phyloP scores from a whole-genome alignment of 495 filamentous ascomycete species.

The Hypoxylon fragiforme region DNA sequence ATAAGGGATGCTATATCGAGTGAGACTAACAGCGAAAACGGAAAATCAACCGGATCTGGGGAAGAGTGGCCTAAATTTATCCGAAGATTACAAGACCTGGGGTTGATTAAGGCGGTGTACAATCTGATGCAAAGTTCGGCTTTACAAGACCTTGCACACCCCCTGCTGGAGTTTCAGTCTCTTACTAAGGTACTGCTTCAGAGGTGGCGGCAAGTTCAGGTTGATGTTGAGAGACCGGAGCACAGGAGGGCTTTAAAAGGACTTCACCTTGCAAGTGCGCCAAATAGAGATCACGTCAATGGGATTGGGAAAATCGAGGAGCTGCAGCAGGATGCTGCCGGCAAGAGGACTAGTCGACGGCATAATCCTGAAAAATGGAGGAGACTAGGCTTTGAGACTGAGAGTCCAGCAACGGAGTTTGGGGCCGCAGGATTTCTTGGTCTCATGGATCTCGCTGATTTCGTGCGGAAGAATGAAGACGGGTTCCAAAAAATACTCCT shows the following conservation, averaged over 20 bases:
- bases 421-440: conserved; percentile 84
- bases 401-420: conserved; percentile 84
- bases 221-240: conserved; percentile 85
- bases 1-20: conserved; percentile 92
- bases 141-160: conserved; percentile 90
- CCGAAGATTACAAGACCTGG: conserved; percentile 87
- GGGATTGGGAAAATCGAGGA: conserved; percentile 38
- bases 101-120: conserved; percentile 89
- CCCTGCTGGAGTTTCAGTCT: conserved; percentile 90
- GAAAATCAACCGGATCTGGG: conserved; percentile 43
- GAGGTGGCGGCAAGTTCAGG: conserved; percentile 85
- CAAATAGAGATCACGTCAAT: conserved; percentile 54
- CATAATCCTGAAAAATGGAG: conserved; percentile 95
- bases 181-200: conserved; percentile 86
- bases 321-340: conserved; percentile 38
- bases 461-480: conserved; percentile 86
- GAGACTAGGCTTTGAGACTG: conserved; percentile 87
- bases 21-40: conserved; percentile 48
- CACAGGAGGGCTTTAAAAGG: conserved; percentile 86
- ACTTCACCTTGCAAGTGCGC: conserved; percentile 79
- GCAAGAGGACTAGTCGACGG: conserved; percentile 60
- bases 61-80: conserved; percentile 96
- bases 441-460: conserved; percentile 97
- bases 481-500: conserved; percentile 87
- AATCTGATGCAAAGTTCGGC: conserved; percentile 90